These are phyloP conservation scores for Amanita pallidorosea DNA, from an alignment of 768 basidiomycete species.

Conservation along the genomic window DNA sequence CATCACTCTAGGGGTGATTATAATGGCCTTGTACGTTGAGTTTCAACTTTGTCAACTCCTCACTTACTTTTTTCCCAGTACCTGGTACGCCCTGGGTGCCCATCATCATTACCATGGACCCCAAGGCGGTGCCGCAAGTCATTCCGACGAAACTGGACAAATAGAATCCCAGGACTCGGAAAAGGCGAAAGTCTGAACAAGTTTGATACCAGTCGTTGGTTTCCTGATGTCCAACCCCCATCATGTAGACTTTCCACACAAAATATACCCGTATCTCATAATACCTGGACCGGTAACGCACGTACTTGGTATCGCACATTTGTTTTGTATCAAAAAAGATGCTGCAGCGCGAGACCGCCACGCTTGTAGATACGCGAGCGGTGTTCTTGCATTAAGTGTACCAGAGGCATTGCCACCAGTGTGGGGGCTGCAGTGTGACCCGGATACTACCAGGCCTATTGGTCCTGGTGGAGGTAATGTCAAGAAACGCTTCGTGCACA, in stretches of 20 bases:
- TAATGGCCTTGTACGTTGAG: slow-evolving; percentile 37
- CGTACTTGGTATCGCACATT: too few species aligned
- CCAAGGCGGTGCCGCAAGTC: neutral
- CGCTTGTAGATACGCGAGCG: neutral
- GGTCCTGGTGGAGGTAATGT: neutral
- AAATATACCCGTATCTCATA: too few species aligned
- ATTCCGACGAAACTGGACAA: neutral
- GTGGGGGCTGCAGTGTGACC: too few species aligned
- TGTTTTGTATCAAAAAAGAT: too few species aligned
- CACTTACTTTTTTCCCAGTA: slow-evolving; percentile 15
- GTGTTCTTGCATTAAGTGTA: neutral
- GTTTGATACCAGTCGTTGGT: too few species aligned
- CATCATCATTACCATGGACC: neutral
- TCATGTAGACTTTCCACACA: too few species aligned
- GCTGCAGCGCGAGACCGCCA: too few species aligned
- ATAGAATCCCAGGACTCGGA: neutral
- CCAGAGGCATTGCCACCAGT: neutral
- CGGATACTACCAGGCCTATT: too few species aligned
- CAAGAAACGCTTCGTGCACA: neutral
- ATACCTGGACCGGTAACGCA: too few species aligned
- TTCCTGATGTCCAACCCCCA: too few species aligned
- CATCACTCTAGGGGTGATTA: slow-evolving; percentile 42
- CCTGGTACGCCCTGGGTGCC: slow-evolving; percentile 31
- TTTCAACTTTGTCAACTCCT: slow-evolving; percentile 1
- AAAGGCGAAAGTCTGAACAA: neutral